Base-by-base conservation (phyloP, 2,329 filamentous ascomycete genomes). In the Paraphoma sp. region DNA sequence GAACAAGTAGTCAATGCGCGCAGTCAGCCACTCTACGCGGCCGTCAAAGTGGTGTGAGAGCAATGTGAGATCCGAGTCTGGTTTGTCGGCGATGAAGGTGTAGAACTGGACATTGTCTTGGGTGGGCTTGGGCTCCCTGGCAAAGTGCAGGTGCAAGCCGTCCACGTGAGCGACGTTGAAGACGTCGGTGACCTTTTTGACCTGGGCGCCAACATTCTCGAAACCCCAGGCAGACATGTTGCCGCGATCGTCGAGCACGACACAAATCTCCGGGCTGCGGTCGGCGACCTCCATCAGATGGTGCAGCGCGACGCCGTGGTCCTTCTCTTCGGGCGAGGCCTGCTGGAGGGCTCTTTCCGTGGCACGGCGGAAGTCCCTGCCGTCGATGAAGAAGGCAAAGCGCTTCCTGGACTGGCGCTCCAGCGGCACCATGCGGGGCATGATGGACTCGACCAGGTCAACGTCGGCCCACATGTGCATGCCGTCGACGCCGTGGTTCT, bases 221-320 rank as follows among this genome's bases (percentile, higher is more conserved):
- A 99, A 79, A 0, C 92, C 94, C 91, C 94, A 97, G 0, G 92
- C 92, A 41, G 91, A 93, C 89, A 98, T 92, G 63, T 89, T 88
- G 1, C 94, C 94, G 46, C 84, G 81, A n/a, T 89, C 88, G 75
- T 98, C 92, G 46, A 97, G 82, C 8, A 94, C 87, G 23, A 98
- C 83, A 64, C 93, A 95, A 2, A 99, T 86, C 72, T 99, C 95
- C 0, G 93, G 92, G 53, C 85, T 90, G 50, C 89, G 89, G 59
- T 94, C 95, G 9, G 92, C 92, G 64, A 97, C 85, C 64, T 93
- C 90, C 43, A 96, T 89, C 5, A 98, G 81, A 71, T 96, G 92
- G 65, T 95, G 89, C 48, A 97, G 81, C 6, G 91, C 89, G 60
- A 91, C 85, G n/a, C 67, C 67, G 57, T 89, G 87, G 28, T 89